Evolutionary conservation across 2,329 filamentous ascomycete genomes (phyloP).

Genomic region (Fusarium decemcellulare): DNA sequence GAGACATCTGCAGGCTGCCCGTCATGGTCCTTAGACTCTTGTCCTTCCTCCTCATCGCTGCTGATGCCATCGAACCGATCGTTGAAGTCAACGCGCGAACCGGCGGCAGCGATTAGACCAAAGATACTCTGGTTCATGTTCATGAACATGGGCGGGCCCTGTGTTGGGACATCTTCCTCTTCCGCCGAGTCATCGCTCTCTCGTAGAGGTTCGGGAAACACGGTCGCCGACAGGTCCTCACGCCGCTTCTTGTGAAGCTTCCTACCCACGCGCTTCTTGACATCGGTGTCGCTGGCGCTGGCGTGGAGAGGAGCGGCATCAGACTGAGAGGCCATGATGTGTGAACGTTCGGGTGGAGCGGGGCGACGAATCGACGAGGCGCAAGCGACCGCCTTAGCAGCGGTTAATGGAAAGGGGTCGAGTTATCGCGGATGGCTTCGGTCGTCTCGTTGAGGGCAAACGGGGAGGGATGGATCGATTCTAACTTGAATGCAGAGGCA

Average conservation of each 20-base stretch:
- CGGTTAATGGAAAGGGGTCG: neutral
- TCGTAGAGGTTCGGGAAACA: conserved; percentile 67
- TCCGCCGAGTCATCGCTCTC: conserved; percentile 65
- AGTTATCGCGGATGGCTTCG: neutral
- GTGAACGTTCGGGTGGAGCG: conserved; percentile 18
- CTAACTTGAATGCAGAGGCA: neutral
- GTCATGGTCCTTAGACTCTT: conserved; percentile 57
- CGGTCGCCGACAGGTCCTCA: conserved; percentile 54
- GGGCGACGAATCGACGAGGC: conserved; percentile 21
- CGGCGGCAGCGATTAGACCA: conserved; percentile 90
- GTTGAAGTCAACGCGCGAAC: conserved; percentile 86
- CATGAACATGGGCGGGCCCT: conserved; percentile 66
- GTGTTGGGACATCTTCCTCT: conserved; percentile 61
- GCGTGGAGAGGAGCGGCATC: conserved; percentile 37
- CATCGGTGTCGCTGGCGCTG: conserved; percentile 51
- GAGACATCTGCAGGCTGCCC: conserved; percentile 58
- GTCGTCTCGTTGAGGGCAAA: neutral
- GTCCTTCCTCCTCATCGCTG: conserved; percentile 85
- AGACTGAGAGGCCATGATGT: conserved; percentile 39
- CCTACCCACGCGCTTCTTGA: conserved; percentile 56
- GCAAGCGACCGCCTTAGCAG: neutral
- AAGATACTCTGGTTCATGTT: conserved; percentile 97
- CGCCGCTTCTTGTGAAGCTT: conserved; percentile 63
- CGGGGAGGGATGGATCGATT: neutral
- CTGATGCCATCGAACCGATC: conserved; percentile 84